A percentile compares a stretch with the other conserved stretches of the same genome.
Evolutionary conservation across 2,329 filamentous ascomycete species (phyloP).

Genomic region (Phialocephala subalpina): DNA sequence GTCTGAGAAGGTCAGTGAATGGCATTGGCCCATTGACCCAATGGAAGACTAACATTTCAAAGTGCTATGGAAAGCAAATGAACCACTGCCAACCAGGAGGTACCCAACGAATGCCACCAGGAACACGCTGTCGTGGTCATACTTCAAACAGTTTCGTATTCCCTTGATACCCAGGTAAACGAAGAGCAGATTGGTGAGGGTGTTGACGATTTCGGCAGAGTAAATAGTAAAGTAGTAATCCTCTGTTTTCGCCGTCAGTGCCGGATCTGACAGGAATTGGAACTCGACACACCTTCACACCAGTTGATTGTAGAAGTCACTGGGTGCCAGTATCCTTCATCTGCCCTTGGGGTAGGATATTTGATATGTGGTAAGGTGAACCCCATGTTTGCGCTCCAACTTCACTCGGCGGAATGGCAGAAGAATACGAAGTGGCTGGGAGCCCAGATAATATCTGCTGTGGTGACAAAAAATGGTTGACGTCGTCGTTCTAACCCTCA

Average conservation of each 20-base stretch:
- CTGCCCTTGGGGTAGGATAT: conserved; percentile 44
- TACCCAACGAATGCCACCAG: conserved; percentile 64
- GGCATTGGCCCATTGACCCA: background rate
- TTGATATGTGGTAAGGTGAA: conserved; percentile 38
- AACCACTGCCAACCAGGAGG: conserved; percentile 47
- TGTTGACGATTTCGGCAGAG: conserved; percentile 80
- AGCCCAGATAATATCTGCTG: background rate
- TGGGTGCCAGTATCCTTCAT: conserved; percentile 45
- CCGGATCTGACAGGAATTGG: background rate
- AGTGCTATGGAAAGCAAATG: conserved; percentile 50
- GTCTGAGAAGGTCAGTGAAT: conserved; percentile 50
- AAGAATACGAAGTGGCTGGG: background rate
- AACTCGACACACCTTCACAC: conserved; percentile 71
- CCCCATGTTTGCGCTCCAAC: conserved; percentile 28
- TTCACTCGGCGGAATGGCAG: background rate
- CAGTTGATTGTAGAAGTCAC: conserved; percentile 62
- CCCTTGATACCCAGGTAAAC: conserved; percentile 80
- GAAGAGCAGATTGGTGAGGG: conserved; percentile 84
- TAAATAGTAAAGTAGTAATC: conserved; percentile 81
- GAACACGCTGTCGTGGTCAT: conserved; percentile 81
- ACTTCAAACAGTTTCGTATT: conserved; percentile 73
- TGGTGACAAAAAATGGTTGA: conserved; percentile 15
- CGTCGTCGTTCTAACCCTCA: conserved; percentile 6
- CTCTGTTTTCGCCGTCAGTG: conserved; percentile 49
- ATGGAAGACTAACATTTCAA: conserved; percentile 47